Evolutionary conservation across 176 grass and related monocot genomes (phyloP).

Genomic region (Aegilops speltoides): DNA sequence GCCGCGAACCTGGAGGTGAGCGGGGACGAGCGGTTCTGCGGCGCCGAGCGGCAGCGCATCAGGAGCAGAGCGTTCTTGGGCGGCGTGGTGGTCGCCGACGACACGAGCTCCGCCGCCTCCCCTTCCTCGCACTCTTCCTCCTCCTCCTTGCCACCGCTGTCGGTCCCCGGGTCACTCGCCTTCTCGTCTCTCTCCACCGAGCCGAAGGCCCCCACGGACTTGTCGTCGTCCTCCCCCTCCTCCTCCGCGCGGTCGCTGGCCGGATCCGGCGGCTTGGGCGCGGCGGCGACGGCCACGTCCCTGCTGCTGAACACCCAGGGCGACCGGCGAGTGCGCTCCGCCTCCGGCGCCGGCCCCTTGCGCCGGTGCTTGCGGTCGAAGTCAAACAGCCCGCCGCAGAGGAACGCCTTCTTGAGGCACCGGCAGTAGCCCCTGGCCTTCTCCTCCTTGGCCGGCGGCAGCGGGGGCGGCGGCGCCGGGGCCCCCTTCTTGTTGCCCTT

Average conservation of each 20-base stretch:
- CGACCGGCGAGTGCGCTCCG: conserved; percentile 24
- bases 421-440: conserved; percentile 50
- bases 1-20: conserved; percentile 52
- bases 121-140: background rate
- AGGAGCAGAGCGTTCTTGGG: conserved; percentile 95
- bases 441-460: background rate
- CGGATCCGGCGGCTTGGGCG: conserved; percentile 25
- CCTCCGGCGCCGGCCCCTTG: conserved; percentile 30
- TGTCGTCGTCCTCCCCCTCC: conserved; percentile 9
- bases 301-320: conserved; percentile 57
- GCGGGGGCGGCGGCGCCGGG: background rate
- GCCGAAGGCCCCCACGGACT: background rate
- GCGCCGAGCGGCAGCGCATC: conserved; percentile 93
- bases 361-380: conserved; percentile 6
- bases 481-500: conserved; percentile 26
- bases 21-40: conserved; percentile 69
- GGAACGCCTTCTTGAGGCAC: conserved; percentile 57
- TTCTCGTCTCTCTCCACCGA: conserved; percentile 10
- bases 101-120: conserved; percentile 40
- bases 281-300: conserved; percentile 38
- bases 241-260: background rate
- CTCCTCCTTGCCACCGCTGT: background rate
- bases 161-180: conserved; percentile 7
- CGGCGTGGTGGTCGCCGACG: conserved; percentile 61
- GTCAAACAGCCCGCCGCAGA: conserved; percentile 60